Percentiles rank a stretch among this genome's conserved stretches.
Conservation (phyloP, 192 early-diverging fungal genomes). For the Umbelopsis sp. region DNA sequence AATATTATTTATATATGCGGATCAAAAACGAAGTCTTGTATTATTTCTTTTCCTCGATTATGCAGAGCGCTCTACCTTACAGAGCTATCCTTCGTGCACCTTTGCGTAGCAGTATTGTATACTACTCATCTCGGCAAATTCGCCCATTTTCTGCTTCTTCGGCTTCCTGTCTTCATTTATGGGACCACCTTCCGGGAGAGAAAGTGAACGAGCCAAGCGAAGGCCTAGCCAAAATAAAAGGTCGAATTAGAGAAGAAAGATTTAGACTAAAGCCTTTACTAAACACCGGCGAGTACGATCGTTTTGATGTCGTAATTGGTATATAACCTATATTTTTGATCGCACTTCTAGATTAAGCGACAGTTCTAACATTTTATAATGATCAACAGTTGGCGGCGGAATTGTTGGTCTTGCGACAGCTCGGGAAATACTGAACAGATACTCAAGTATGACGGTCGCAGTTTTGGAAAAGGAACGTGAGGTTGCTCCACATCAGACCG, state of each 20-base stretch:
- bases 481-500: conserved; percentile 36
- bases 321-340: background rate
- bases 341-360: background rate
- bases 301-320: conserved; percentile 38
- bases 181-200: conserved; percentile 29
- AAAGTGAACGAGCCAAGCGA: conserved; percentile 1
- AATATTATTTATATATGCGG: no score
- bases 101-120: background rate
- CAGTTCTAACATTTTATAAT: background rate
- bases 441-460: conserved; percentile 27
- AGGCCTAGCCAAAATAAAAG: conserved; percentile 28
- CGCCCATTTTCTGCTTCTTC: background rate
- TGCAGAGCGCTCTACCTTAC: background rate
- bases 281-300: conserved; percentile 22
- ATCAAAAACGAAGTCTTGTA: background rate
- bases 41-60: background rate
- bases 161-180: conserved; percentile 3
- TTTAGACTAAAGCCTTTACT: conserved; percentile 16
- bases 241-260: conserved; percentile 23
- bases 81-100: background rate
- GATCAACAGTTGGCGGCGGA: conserved; percentile 35
- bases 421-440: conserved; percentile 31
- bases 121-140: background rate
- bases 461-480: conserved; percentile 38
- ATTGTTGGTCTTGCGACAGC: conserved; percentile 42